phyloP scores from a whole-genome alignment of 441 rosid species.

The Cnidoscolus chayamansa region DNA sequence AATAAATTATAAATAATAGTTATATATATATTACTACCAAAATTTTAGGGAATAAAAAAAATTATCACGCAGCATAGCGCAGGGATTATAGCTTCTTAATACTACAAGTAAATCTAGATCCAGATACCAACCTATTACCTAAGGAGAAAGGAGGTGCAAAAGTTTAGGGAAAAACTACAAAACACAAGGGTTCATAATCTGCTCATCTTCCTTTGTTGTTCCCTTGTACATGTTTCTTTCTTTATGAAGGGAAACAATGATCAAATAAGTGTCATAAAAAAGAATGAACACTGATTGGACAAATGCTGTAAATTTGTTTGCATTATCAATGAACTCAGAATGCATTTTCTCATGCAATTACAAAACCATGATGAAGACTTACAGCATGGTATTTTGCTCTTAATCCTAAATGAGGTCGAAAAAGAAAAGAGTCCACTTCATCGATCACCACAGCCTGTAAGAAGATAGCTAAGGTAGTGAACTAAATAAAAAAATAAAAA shows the following conservation, averaged over 20 bases:
- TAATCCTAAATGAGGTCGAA: slow-evolving; percentile 80
- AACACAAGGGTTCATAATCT: not conserved
- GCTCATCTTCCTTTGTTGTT: not conserved
- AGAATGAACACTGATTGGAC: not conserved
- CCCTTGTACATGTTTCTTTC: not conserved
- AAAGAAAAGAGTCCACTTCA: slow-evolving; percentile 90
- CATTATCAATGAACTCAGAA: no score
- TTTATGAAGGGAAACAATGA: not conserved
- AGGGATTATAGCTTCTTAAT: no score
- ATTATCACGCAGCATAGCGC: no score
- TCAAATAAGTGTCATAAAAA: not conserved
- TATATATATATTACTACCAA: no score
- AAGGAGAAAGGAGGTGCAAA: not conserved
- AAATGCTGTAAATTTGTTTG: no score
- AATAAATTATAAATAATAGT: no score
- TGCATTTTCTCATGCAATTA: not conserved
- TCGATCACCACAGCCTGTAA: slow-evolving; percentile 85
- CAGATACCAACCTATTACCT: not conserved
- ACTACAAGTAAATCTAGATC: not conserved
- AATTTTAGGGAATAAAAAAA: no score
- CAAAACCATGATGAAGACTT: slow-evolving; percentile 31
- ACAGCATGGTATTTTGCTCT: slow-evolving; percentile 91
- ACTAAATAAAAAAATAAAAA: not conserved
- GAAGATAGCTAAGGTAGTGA: slow-evolving; percentile 11
- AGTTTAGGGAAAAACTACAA: not conserved